Base-by-base conservation (phyloP, 2,329 filamentous ascomycete species). In the Microsporum audouinii region DNA sequence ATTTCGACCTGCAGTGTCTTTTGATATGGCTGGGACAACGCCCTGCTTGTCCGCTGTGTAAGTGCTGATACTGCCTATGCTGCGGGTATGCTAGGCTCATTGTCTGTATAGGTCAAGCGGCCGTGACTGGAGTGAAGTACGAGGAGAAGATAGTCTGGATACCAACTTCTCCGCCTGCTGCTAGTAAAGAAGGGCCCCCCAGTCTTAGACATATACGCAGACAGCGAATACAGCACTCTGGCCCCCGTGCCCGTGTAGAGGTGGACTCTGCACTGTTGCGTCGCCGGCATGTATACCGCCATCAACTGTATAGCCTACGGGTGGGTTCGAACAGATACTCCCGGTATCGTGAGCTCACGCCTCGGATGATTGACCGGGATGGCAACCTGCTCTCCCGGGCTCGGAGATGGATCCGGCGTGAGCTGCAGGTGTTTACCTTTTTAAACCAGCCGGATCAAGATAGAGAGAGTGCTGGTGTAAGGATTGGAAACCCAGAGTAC, bases 1-100 rank as follows among this genome's bases (percentile, higher is more conserved):
- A 85, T 66, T 96, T 95, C 71, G 91, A 96, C 77, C 95, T 91
- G 70, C 72, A 89, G 10, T 97, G 91, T 72, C 81, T 96, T 4
- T 75, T 86, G 27, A 91, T 82, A 73, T 96, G 92, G 91, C 78
- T 95, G 3, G 81, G 90, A 66, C 79, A 88, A 65, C 82, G 83
- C 7, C 79, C 85, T 0, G 82, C 79, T 56, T 96, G 91, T 69
- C 91, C 92, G 17, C 78, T 96, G 59, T 97, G 91, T 82, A 86
- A 45, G 77, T 85, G 17, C 17, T 23, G 17, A 23, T 23, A 39
- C 68, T 7, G 12, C 14, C 31, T 23, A 36, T 10, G 23, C 41
- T 29, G 12, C 49, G 3, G n/a, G 7, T 47, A 27, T 47, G 17
- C 8, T 17, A 23, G 39, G n/a, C 43, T 47, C 23, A 31, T 55